Base-by-base conservation (phyloP, 257 asterid genomes). In the Fraxinus pennsylvanica region DNA sequence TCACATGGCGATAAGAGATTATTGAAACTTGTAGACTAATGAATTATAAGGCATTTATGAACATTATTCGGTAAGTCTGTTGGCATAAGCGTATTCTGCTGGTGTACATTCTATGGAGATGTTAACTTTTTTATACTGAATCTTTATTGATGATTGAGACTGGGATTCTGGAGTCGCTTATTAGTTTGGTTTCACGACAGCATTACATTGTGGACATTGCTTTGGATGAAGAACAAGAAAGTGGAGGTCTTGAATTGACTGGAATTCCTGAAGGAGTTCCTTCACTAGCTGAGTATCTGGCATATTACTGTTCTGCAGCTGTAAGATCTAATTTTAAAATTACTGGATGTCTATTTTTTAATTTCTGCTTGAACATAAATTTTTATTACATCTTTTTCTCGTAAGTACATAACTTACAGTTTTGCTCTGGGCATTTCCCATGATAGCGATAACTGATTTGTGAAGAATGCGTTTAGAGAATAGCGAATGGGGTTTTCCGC, bases 261-360 rank as follows among this genome's bases (percentile, higher is more conserved):
- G 87, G 83, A 76, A 78, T 90, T 81, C 98, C 98, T 7, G 96
- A 90, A 72, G 99, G 98, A 67, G 68, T 92, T 78, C 98, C 99
- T 85, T 80, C 97, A 54, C 81, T 93, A 79, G 81, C 87, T 25
- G 92, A 93, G 74, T 90, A 90, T 90, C 92, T 95, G n/a, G 84
- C 86, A 19, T 85, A 86, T 82, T 95, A 95, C 79, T 95, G 99
- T 83, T 87, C 91, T 79, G 86, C 90, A 68, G 78, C 92, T 74
- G 99, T 95, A 91, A 88, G 96, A 63, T 80, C 83, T 68, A 68
- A 35, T 63, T 38, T 45, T 54, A 57, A 57, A 33, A 77, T 38
- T 65, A 68, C 69, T 66, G 27, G 14, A 41, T 74, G 74, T 72
- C 25, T 63, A 21, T 35, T 65, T 76, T 27, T 3, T 27, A 63